Base-by-base conservation (phyloP, 768 basidiomycete genomes). In the Mycena venus region DNA sequence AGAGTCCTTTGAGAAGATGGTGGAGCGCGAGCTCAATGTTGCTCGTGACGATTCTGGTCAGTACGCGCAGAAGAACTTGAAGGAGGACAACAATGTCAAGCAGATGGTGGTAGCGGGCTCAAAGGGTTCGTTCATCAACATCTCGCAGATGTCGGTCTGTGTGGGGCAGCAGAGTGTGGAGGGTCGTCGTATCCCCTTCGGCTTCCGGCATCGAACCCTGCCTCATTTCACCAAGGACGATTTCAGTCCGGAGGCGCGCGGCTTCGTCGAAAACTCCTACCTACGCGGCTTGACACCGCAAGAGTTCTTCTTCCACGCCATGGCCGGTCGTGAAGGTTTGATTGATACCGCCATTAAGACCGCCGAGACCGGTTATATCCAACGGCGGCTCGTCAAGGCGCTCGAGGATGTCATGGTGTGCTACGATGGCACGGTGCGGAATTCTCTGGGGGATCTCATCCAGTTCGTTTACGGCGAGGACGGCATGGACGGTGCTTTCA, bases 41-140 rank as follows among this genome's bases (percentile, higher is more conserved):
- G 98, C 98, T 77, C 96, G 97, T 89, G 98, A 99, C 81, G 90
- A 91, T 58, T 96, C 96, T 32, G 98, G 98, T 87, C 96, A 96
- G 82, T 95, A 93, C 55, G 98, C 97, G n/a, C 96, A 99, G 86
- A 94, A 96, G 86, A 94, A 94, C 81, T 88, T 99, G 90, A 99
- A 99, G 89, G 96, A 96, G 83, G 97, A 98, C 85, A 99, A 99
- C 89, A 99, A 99, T 79, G 97, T 99, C 87, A 99, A 99, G 89
- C 98, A 99, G 90, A 99, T 99, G 98, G 98, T 99, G 80, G 96
- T 98, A 8, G 97, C 98, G 12, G 98, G 98, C 29, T 98, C 98
- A 15, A 99, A 99, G 85, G 97, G 97, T 84, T 97, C 97, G 0
- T 97, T 96, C 88, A 99, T 99, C 90, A 99, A 99, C 84, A 99